These are phyloP conservation scores for Singerocomus inundabilis DNA, from an alignment of 1,284 basidiomycete genomes.

Conservation along the genomic window DNA sequence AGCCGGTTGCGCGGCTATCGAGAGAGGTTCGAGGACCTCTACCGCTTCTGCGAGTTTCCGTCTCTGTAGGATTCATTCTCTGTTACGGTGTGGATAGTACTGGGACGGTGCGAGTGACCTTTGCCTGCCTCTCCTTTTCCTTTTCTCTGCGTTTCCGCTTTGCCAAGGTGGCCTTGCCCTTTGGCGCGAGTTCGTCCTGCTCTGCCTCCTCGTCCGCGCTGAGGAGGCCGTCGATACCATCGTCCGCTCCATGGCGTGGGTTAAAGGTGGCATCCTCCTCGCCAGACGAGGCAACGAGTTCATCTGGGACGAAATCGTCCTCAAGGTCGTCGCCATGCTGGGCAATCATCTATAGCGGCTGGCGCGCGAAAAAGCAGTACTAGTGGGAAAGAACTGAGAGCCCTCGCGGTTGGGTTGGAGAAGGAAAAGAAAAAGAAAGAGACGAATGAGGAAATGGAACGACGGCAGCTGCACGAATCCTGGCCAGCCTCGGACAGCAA, in stretches of 20 bases:
- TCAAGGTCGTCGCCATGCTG: constrained; percentile 72
- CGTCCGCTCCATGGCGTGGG: constrained; percentile 37
- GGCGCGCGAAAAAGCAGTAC: background rate
- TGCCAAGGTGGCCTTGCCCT: constrained; percentile 34
- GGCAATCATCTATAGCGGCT: constrained; percentile 33
- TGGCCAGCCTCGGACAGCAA: constrained; percentile 6
- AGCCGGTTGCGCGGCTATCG: constrained; percentile 58
- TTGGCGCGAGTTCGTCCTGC: constrained; percentile 31
- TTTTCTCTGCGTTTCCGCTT: constrained; percentile 74
- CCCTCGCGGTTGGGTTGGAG: background rate
- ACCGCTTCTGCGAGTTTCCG: constrained; percentile 53
- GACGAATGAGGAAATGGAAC: constrained; percentile 14
- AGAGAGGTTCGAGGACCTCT: constrained; percentile 41
- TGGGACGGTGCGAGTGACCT: constrained; percentile 41
- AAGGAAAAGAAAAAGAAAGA: background rate
- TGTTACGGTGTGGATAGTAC: constrained; percentile 14
- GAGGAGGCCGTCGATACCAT: constrained; percentile 41
- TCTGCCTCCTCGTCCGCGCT: constrained; percentile 45
- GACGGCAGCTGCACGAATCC: no score
- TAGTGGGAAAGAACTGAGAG: background rate
- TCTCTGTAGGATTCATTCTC: constrained; percentile 44
- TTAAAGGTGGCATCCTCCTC: constrained; percentile 52
- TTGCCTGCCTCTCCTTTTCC: constrained; percentile 64
- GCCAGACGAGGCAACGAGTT: constrained; percentile 58
- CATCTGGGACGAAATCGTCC: constrained; percentile 76